A percentile compares a stretch with the other conserved stretches of the same genome.
Conservation (phyloP, 202 grass and related monocot genomes). For the Brachypodium distachyon region DNA sequence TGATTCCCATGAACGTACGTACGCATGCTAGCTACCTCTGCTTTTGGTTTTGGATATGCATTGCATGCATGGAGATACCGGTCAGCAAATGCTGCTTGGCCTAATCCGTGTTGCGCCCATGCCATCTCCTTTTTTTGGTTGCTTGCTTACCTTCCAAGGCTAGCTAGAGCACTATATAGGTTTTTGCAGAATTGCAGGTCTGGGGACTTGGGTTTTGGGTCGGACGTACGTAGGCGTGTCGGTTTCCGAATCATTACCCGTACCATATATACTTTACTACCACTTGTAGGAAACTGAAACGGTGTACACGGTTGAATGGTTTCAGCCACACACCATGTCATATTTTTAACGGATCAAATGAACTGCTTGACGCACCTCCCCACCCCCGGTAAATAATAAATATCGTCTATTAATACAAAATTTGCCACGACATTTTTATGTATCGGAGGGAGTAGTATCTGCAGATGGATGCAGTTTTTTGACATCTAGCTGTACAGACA, state of each 20-base stretch:
- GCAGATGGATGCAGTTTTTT: too few species aligned
- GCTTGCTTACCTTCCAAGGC: not conserved
- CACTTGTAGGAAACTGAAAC: not conserved
- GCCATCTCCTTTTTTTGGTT: not conserved
- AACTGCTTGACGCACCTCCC: too few species aligned
- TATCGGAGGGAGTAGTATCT: too few species aligned
- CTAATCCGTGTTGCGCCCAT: slow-evolving; percentile 1
- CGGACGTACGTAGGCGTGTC: not conserved
- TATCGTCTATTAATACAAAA: too few species aligned
- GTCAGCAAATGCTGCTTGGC: slow-evolving; percentile 18
- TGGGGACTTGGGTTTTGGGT: not conserved
- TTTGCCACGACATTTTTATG: too few species aligned
- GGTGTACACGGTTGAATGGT: not conserved
- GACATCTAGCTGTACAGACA: not conserved
- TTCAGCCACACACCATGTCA: too few species aligned
- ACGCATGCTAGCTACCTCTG: not conserved
- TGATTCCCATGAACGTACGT: not conserved
- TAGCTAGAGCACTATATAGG: too few species aligned
- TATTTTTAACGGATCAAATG: too few species aligned
- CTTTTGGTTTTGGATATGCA: not conserved
- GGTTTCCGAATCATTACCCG: not conserved
- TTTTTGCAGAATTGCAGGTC: not conserved
- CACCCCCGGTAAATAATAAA: too few species aligned
- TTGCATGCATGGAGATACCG: not conserved
- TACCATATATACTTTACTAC: not conserved